A percentile compares a stretch with the other conserved stretches of the same genome.
These are phyloP conservation scores for Lagerstroemia speciosa DNA, from an alignment of 345 rosid species.

Conservation along the genomic window DNA sequence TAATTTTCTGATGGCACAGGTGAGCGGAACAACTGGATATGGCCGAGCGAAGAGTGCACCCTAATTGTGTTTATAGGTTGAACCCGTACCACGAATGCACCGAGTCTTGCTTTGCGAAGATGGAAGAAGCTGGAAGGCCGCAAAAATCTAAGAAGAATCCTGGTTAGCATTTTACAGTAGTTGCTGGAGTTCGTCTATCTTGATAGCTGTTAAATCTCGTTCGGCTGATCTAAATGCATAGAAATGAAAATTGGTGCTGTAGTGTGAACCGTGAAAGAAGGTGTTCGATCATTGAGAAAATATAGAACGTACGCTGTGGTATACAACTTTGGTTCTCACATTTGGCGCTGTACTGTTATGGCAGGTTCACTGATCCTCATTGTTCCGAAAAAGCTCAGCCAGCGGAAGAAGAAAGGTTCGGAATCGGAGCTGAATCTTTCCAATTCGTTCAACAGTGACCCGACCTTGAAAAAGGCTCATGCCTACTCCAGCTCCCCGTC, in stretches of 20 bases:
- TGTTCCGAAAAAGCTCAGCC: slow-evolving; percentile 3
- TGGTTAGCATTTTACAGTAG: slow-evolving; percentile 13
- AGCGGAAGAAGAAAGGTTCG: slow-evolving; percentile 9
- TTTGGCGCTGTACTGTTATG: neutral
- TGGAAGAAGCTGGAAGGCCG: slow-evolving; percentile 27
- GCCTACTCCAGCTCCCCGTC: neutral
- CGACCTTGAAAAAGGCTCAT: slow-evolving; percentile 1
- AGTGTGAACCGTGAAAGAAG: too few relatives aligned
- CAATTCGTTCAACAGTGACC: neutral
- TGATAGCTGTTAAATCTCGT: neutral
- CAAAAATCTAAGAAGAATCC: slow-evolving; percentile 14
- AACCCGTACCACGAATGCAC: slow-evolving; percentile 61
- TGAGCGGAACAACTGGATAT: neutral
- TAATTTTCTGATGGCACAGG: neutral
- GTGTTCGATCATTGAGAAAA: too few relatives aligned
- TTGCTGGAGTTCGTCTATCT: neutral
- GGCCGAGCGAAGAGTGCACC: slow-evolving; percentile 31
- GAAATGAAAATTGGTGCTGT: too few relatives aligned
- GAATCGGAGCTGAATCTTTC: slow-evolving; percentile 2
- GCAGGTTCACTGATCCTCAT: slow-evolving; percentile 2
- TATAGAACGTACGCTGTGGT: too few relatives aligned
- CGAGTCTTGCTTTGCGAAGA: slow-evolving; percentile 41
- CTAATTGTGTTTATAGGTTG: slow-evolving; percentile 37
- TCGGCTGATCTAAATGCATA: too few relatives aligned
- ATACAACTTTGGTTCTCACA: too few relatives aligned